Conservation (phyloP, 257 asterid genomes). For the Lithospermum erythrorhizon region DNA sequence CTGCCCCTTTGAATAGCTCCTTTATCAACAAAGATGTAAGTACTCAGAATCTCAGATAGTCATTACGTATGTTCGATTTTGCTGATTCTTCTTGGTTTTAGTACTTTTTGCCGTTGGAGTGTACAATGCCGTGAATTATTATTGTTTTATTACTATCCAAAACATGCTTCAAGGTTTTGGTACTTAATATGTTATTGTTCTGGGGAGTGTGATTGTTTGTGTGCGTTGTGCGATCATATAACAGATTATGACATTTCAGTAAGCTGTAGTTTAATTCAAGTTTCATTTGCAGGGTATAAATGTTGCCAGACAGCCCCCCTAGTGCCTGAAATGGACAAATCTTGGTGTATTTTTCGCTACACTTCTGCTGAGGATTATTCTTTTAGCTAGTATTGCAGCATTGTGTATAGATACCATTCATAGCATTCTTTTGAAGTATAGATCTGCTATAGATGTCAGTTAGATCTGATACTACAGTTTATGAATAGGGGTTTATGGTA, state of each 20-base stretch:
- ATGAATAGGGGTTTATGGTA: neutral
- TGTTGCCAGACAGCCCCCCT: conserved; percentile 27
- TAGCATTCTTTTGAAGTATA: conserved; percentile 12
- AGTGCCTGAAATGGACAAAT: conserved; percentile 29
- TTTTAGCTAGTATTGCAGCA: neutral
- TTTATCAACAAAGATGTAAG: conserved; percentile 42
- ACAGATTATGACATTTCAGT: too few species aligned
- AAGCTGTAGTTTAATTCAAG: neutral
- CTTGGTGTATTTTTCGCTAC: conserved; percentile 4
- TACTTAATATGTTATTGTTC: too few species aligned
- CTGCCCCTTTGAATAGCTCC: conserved; percentile 30
- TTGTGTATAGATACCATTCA: conserved; percentile 3
- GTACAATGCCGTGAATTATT: too few species aligned
- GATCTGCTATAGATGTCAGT: neutral
- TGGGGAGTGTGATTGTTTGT: neutral
- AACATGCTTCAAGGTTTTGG: neutral
- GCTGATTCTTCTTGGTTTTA: neutral
- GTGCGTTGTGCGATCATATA: neutral
- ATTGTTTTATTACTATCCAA: neutral
- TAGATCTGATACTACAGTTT: neutral
- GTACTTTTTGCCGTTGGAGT: neutral
- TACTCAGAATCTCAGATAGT: conserved; percentile 8
- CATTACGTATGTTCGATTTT: neutral
- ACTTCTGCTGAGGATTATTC: conserved; percentile 2
- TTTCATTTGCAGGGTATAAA: conserved; percentile 45